Evolutionary conservation across 352 stramenopile genomes (phyloP).

Genomic region (Phytophthora nicotianae): DNA sequence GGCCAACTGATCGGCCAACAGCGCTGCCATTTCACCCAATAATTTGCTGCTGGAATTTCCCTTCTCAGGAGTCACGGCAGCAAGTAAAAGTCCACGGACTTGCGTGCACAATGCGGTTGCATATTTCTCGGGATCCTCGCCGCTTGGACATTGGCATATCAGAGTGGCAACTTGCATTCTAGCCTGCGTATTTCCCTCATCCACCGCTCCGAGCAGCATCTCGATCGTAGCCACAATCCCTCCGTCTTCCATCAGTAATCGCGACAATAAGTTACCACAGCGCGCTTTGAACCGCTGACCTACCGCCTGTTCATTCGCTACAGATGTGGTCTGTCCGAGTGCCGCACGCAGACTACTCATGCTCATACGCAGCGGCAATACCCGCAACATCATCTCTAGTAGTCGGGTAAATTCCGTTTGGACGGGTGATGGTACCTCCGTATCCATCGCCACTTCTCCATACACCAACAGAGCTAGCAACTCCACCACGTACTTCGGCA

Average conservation of each 20-base stretch:
- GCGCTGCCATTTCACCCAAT: conserved; percentile 69
- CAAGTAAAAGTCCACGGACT: conserved; percentile 56
- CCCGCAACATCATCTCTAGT: conserved; percentile 47
- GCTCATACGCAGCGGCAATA: conserved; percentile 66
- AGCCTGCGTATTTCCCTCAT: conserved; percentile 87
- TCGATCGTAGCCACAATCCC: conserved; percentile 84
- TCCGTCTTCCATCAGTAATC: conserved; percentile 68
- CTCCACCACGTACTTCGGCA: conserved; percentile 83
- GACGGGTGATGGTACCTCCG: conserved; percentile 9
- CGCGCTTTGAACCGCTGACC: conserved; percentile 62
- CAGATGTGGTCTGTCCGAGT: conserved; percentile 49
- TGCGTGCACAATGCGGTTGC: conserved; percentile 53
- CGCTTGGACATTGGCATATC: conserved; percentile 71
- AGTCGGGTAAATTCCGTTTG: conserved; percentile 46
- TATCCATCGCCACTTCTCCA: conserved; percentile 37
- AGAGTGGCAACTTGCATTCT: conserved; percentile 81
- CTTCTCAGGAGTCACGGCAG: conserved; percentile 40
- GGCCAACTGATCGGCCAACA: conserved; percentile 65
- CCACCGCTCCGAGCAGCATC: conserved; percentile 74
- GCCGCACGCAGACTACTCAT: conserved; percentile 79
- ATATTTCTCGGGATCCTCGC: conserved; percentile 51
- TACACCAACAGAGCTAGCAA: conserved; percentile 74
- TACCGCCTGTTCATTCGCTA: conserved; percentile 15
- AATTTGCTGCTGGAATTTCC: conserved; percentile 69
- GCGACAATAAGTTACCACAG: conserved; percentile 63